Evolutionary conservation across 306 rosid genomes (phyloP).

Genomic region (Lathyrus sativus): DNA sequence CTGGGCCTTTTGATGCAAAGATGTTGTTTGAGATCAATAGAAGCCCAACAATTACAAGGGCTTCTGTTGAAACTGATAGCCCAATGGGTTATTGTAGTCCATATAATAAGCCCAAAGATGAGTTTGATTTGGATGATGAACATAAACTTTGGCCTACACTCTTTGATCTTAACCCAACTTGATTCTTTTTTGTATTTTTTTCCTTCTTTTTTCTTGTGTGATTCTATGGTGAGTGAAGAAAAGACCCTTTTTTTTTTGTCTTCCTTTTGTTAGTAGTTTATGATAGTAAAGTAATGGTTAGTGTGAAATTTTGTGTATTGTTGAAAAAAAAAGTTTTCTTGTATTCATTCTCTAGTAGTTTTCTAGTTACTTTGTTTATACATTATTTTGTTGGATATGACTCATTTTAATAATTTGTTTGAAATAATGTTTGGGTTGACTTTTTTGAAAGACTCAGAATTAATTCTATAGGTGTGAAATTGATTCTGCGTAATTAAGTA

Average conservation of each 20-base stretch:
- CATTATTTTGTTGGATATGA: background rate
- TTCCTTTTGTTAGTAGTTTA: background rate
- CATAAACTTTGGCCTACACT: slow-evolving; percentile 73
- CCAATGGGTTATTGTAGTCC: slow-evolving; percentile 48
- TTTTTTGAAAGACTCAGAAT: too few species aligned
- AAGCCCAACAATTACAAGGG: slow-evolving; percentile 45
- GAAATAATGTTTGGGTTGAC: too few species aligned
- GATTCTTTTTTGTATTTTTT: slow-evolving; percentile 25
- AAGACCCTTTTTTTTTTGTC: background rate
- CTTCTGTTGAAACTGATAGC: slow-evolving; percentile 44
- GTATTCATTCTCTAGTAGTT: background rate
- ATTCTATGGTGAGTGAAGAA: slow-evolving; percentile 31
- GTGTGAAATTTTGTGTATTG: slow-evolving; percentile 27
- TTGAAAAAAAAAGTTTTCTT: slow-evolving; percentile 17
- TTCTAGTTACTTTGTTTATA: slow-evolving; percentile 34
- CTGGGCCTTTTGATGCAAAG: slow-evolving; percentile 54
- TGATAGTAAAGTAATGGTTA: background rate
- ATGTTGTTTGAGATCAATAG: slow-evolving; percentile 26
- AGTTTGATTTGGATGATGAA: slow-evolving; percentile 50
- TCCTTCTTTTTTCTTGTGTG: background rate
- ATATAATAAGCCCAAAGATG: slow-evolving; percentile 47
- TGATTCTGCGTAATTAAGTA: too few species aligned
- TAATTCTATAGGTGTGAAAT: too few species aligned
- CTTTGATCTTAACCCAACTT: slow-evolving; percentile 91
- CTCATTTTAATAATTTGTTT: too few species aligned